phyloP scores from a whole-genome alignment of 2,329 filamentous ascomycete genomes.

The Alternaria novae-zelandiae region DNA sequence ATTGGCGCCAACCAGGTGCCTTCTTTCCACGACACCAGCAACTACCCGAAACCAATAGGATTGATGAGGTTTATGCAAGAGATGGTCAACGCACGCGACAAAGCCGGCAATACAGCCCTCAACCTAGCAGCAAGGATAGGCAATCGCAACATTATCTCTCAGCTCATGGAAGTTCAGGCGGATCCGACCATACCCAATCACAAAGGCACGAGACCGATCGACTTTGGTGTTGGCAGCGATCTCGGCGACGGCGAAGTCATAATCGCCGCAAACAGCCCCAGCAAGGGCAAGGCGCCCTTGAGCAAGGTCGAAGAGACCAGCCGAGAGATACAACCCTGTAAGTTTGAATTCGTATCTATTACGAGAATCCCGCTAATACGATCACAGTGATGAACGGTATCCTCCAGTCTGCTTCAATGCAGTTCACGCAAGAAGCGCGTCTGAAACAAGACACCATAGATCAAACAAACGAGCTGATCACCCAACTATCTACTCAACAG shows the following conservation, averaged over 20 bases:
- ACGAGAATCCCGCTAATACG: not conserved
- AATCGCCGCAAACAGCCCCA: slow-evolving; percentile 39
- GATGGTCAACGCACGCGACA: slow-evolving; percentile 94
- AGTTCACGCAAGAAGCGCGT: slow-evolving; percentile 81
- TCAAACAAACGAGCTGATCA: slow-evolving; percentile 78
- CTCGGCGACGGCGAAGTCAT: slow-evolving; percentile 40
- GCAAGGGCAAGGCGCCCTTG: slow-evolving; percentile 46
- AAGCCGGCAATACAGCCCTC: slow-evolving; percentile 90
- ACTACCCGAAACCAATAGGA: slow-evolving; percentile 71
- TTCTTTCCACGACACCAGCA: slow-evolving; percentile 60
- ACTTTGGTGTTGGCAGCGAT: slow-evolving; percentile 88
- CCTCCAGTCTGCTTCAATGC: slow-evolving; percentile 76
- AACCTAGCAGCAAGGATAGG: slow-evolving; percentile 93
- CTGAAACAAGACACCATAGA: slow-evolving; percentile 86
- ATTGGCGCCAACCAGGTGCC: slow-evolving; percentile 41
- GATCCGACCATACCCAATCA: slow-evolving; percentile 92
- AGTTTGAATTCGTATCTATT: slow-evolving; percentile 48
- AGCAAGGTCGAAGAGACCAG: slow-evolving; percentile 72
- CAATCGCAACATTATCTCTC: slow-evolving; percentile 94
- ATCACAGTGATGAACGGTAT: slow-evolving; percentile 76
- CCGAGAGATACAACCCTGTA: slow-evolving; percentile 79
- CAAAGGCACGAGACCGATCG: slow-evolving; percentile 85
- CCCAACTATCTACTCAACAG: slow-evolving; percentile 78
- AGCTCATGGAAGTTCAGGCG: slow-evolving; percentile 91
- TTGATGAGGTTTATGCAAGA: slow-evolving; percentile 94